A percentile compares a stretch with the other conserved stretches of the same genome.
These are phyloP conservation scores for Peronospora farinosa DNA, from an alignment of 352 stramenopile genomes.

Conservation along the genomic window DNA sequence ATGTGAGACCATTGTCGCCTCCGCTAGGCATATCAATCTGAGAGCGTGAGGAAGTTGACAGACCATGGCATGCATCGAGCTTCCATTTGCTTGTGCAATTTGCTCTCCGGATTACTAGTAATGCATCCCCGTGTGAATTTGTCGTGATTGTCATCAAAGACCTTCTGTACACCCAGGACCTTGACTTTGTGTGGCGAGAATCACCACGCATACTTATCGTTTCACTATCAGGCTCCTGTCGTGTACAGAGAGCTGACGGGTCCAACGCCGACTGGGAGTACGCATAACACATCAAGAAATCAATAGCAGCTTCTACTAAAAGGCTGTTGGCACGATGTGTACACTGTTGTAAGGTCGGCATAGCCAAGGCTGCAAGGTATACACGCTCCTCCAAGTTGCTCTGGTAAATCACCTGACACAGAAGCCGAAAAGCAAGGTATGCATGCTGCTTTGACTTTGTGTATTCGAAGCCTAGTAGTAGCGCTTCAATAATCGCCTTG, in stretches of 20 bases:
- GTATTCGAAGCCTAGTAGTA: slow-evolving; percentile 55
- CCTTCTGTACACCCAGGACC: slow-evolving; percentile 48
- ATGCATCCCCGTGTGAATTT: slow-evolving; percentile 20
- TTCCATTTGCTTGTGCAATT: slow-evolving; percentile 51
- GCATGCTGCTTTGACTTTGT: slow-evolving; percentile 48
- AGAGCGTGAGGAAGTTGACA: slow-evolving; percentile 1
- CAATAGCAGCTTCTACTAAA: slow-evolving; percentile 59
- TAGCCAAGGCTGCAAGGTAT: slow-evolving; percentile 35
- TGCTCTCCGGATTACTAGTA: slow-evolving; percentile 44
- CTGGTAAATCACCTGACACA: slow-evolving; percentile 57
- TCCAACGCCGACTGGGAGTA: slow-evolving; percentile 43
- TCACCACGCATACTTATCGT: slow-evolving; percentile 5
- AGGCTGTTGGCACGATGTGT: slow-evolving; percentile 33
- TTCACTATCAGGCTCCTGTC: slow-evolving; percentile 5
- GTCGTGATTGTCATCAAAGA: slow-evolving; percentile 51
- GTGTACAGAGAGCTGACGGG: slow-evolving; percentile 32
- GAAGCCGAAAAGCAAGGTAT: slow-evolving; percentile 59
- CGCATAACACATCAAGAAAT: slow-evolving; percentile 76
- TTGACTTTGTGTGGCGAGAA: slow-evolving; percentile 12
- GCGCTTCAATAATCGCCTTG: slow-evolving; percentile 36
- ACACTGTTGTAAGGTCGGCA: slow-evolving; percentile 52
- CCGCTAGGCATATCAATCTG: slow-evolving; percentile 1
- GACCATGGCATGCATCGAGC: slow-evolving; percentile 23
- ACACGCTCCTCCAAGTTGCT: slow-evolving; percentile 37
- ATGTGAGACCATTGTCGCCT: neutral